Conservation (phyloP, 495 filamentous ascomycete species). For the Talaromyces borbonicus region DNA sequence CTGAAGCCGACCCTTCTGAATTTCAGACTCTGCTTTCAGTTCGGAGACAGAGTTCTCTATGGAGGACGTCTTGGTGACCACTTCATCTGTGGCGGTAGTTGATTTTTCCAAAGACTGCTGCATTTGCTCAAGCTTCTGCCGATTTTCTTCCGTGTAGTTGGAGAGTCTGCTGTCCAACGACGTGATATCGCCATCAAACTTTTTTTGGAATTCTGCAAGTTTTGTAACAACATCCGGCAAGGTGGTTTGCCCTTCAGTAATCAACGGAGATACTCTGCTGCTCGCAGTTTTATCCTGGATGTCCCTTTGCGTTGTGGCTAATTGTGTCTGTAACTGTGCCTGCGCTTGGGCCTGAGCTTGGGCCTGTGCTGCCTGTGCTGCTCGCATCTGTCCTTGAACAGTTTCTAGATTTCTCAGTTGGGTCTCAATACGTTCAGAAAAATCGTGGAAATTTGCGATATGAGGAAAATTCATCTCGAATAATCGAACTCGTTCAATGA, state of each 20-base stretch:
- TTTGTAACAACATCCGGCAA: too few relatives aligned
- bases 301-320: too few relatives aligned
- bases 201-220: neutral
- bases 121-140: neutral
- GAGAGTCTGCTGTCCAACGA: neutral
- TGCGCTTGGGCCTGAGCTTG: too few relatives aligned
- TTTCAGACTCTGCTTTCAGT: slow-evolving; percentile 3
- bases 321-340: too few relatives aligned
- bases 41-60: neutral
- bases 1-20: neutral
- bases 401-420: neutral
- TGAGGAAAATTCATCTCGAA: slow-evolving; percentile 4
- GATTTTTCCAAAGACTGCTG: slow-evolving; percentile 2
- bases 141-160: neutral
- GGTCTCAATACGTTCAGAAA: neutral
- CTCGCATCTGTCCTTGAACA: neutral
- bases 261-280: too few relatives aligned
- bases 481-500: neutral
- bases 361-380: neutral
- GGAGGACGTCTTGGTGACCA: slow-evolving; percentile 2
- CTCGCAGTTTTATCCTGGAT: too few relatives aligned
- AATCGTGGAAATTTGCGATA: neutral
- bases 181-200: neutral
- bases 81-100: slow-evolving; percentile 6
- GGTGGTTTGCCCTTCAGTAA: too few relatives aligned